phyloP scores from a whole-genome alignment of 148 eudicot species.

The Spergularia marina region DNA sequence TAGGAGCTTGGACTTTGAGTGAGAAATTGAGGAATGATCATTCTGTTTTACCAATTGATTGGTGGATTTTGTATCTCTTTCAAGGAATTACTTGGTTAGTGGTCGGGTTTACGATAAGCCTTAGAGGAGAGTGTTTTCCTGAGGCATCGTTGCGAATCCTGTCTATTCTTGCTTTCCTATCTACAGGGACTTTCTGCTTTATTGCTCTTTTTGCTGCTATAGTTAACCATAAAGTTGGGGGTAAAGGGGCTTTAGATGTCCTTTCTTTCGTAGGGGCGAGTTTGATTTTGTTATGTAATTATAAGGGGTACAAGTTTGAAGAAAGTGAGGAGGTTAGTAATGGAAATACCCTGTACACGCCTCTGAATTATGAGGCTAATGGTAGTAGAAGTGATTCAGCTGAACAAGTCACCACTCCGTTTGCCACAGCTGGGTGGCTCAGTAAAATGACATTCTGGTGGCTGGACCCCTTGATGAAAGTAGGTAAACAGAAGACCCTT shows the following conservation, averaged over 20 bases:
- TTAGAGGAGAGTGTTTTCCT: conserved; percentile 41
- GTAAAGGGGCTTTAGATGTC: conserved; percentile 51
- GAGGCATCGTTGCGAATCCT: conserved; percentile 43
- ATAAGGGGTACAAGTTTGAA: conserved; percentile 45
- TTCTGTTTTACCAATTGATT: conserved; percentile 47
- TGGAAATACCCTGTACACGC: conserved; percentile 42
- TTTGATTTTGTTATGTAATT: conserved; percentile 60
- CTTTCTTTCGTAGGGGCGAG: conserved; percentile 59
- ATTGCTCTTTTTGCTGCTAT: conserved; percentile 42
- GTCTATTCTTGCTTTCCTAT: conserved; percentile 39
- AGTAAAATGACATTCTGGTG: conserved; percentile 76
- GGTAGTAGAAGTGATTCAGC: conserved; percentile 29
- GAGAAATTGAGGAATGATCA: conserved; percentile 25
- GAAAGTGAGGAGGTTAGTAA: conserved; percentile 25
- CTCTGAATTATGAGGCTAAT: conserved; percentile 38
- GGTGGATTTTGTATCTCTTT: conserved; percentile 52
- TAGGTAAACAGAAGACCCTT: conserved; percentile 65
- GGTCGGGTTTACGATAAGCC: conserved; percentile 51
- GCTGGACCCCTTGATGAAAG: conserved; percentile 77
- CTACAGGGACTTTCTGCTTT: conserved; percentile 25
- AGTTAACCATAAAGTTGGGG: conserved; percentile 34
- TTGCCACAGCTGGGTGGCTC: conserved; percentile 52
- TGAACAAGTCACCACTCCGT: conserved; percentile 40
- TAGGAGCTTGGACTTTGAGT: conserved; percentile 48
- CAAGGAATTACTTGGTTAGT: conserved; percentile 64